Conservation (phyloP, 2,329 filamentous ascomycete genomes). For the Cercospora citrullina region DNA sequence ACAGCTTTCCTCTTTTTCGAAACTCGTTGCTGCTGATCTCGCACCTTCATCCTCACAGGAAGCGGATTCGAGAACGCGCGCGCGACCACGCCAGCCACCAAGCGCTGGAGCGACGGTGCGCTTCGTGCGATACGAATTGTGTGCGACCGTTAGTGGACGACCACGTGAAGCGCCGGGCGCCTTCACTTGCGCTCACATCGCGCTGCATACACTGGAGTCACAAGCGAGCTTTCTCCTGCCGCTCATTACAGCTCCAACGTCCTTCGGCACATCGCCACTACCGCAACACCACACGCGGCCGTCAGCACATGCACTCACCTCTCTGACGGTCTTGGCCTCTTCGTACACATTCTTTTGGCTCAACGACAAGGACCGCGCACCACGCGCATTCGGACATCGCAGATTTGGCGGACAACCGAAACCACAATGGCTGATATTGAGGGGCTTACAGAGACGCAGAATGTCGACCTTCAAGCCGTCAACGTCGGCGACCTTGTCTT, state of each 20-base stretch:
- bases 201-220: neutral
- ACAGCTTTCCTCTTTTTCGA: neutral
- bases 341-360: neutral
- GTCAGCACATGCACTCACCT: neutral
- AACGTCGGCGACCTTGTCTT: slow-evolving; percentile 27
- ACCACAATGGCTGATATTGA: slow-evolving; percentile 23
- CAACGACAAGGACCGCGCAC: neutral
- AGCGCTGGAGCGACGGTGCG: neutral
- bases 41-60: neutral
- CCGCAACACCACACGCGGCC: neutral
- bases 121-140: neutral
- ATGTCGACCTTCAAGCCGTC: slow-evolving; percentile 17
- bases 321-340: neutral
- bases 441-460: slow-evolving; percentile 23
- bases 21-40: neutral
- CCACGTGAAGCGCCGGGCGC: neutral
- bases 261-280: neutral
- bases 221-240: neutral
- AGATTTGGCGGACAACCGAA: neutral
- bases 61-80: neutral
- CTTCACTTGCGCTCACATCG: neutral
- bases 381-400: neutral
- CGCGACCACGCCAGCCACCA: neutral
- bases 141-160: neutral
- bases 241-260: neutral